Conservation (phyloP, 352 stramenopile species). For the Globisporangium ultimum region DNA sequence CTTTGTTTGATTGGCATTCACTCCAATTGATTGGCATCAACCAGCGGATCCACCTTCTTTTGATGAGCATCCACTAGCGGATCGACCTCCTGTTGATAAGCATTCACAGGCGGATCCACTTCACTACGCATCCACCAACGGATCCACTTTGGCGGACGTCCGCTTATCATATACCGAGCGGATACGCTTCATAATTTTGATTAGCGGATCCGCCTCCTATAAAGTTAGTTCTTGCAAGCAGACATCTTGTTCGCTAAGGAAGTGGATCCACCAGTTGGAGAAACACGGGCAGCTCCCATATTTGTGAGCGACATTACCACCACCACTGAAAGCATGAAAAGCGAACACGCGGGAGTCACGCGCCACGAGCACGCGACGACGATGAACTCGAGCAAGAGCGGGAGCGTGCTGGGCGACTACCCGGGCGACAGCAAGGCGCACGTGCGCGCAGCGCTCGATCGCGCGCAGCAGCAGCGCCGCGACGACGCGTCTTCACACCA, state of each 20-base stretch:
- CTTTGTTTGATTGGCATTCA: too few relatives aligned
- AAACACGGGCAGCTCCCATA: too few relatives aligned
- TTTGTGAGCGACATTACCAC: too few relatives aligned
- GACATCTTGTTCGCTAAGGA: too few relatives aligned
- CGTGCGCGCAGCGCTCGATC: conserved; percentile 40
- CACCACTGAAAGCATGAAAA: conserved; percentile 2
- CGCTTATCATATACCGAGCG: not conserved
- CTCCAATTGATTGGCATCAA: too few relatives aligned
- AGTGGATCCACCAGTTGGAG: too few relatives aligned
- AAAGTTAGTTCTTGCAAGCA: too few relatives aligned
- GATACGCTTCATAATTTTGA: not conserved
- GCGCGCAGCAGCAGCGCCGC: conserved; percentile 25
- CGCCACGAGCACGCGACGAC: not conserved
- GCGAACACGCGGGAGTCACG: not conserved
- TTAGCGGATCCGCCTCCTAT: too few relatives aligned
- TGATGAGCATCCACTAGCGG: too few relatives aligned
- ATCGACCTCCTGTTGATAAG: too few relatives aligned
- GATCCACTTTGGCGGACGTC: not conserved
- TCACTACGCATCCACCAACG: not conserved
- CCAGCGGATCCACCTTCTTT: too few relatives aligned
- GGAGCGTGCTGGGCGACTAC: conserved; percentile 6
- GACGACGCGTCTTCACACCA: conserved; percentile 5
- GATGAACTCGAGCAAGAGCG: not conserved
- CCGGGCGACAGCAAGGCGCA: conserved; percentile 18
- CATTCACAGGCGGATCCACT: not conserved